Base-by-base conservation (phyloP, 495 filamentous ascomycete genomes). In the Neurospora terricola region DNA sequence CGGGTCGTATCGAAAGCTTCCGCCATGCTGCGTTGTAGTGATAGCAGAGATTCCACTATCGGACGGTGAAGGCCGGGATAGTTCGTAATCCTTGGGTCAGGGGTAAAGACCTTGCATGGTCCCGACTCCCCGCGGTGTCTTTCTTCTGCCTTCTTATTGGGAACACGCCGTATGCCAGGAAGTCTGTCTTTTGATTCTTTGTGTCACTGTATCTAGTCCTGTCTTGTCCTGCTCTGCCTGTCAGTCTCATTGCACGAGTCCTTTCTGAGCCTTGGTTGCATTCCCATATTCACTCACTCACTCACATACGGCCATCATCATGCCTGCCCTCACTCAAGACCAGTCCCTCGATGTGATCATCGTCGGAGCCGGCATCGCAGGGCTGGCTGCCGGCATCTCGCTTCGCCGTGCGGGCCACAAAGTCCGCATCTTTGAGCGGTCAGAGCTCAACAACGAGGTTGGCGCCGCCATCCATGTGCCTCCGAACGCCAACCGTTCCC, bases 391-490 rank as follows among this genome's bases (percentile, higher is more conserved):
- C 21, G 86, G 86, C 14, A 81, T 88, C 42, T 83, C 85, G 1
- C 73, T 88, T 38, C 81, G 84, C n/a, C 81, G 79, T 1, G 79
- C 80, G 16, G 87, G 86, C 12, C 86, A 88, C 72, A 75, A 81
- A 68, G 85, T 88, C 27, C 73, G 84, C 77, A 84, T 90, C 70
- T 81, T 85, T 70, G 87, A 89, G 75, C 84, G 83, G 42, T 87
- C 84, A 3, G 74, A 39, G 2, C 84, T 89, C 70, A 77, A 83
- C 30, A 84, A 81, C 39, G 87, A 89, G 75, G 80, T 87, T 7
- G 87, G 87, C 16, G 87, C 87, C n/a, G 87, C 86, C n/a, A 84
- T 88, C 48, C 79, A 83, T 36, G 72, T 87, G 21, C 79, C 81
- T 4, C 86, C 87, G 1, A 88, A 88, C 75, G 85, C 83, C 8